These are phyloP conservation scores for Forsythia viridissima DNA, from an alignment of 257 asterid genomes.

Conservation along the genomic window DNA sequence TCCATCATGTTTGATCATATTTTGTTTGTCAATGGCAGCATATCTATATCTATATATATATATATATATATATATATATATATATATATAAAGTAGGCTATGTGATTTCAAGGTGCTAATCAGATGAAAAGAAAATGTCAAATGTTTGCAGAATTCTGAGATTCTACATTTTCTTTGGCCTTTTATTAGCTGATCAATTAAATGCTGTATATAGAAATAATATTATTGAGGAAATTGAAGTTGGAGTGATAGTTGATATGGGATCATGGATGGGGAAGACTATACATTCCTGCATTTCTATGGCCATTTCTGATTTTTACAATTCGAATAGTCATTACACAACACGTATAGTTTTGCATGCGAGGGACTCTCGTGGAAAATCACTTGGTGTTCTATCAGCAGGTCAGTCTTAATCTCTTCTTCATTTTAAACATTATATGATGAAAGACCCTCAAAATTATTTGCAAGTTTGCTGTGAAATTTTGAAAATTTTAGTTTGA, in stretches of 20 bases:
- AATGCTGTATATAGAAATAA: not conserved
- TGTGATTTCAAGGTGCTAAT: not conserved
- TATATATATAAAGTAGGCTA: too few species aligned
- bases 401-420: not conserved
- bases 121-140: not conserved
- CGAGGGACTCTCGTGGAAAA: not conserved
- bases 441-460: not conserved
- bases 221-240: not conserved
- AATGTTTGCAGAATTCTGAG: not conserved
- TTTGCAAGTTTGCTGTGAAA: too few species aligned
- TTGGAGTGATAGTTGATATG: slow-evolving; percentile 26
- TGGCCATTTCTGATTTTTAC: slow-evolving; percentile 26
- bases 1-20: not conserved
- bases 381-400: not conserved
- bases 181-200: not conserved
- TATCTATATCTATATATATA: too few species aligned
- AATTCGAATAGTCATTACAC: not conserved
- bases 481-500: too few species aligned
- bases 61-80: too few species aligned
- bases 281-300: slow-evolving; percentile 10
- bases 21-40: not conserved
- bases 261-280: slow-evolving; percentile 23
- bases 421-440: not conserved
- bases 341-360: not conserved
- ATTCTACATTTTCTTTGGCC: not conserved